Percentiles rank a stretch among this genome's conserved stretches.
Evolutionary conservation across 1,139 yeast genomes (phyloP).

Genomic region (Scheffersomyces cryptocercus): DNA sequence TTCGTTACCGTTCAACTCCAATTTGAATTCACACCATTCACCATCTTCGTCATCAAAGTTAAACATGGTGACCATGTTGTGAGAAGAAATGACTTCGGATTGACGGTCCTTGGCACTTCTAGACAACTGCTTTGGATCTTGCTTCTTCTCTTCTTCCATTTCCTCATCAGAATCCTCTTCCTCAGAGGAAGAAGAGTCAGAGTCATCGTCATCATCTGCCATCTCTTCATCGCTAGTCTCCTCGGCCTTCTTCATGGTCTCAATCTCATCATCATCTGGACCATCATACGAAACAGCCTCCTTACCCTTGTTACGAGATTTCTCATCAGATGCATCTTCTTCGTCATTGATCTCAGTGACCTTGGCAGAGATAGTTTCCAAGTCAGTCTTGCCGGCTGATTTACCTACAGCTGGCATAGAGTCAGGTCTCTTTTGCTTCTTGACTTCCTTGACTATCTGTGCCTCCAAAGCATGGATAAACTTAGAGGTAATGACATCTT

Average conservation of each 20-base stretch:
- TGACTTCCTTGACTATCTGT: conserved; percentile 76
- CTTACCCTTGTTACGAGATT: conserved; percentile 59
- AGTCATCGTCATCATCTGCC: conserved; percentile 39
- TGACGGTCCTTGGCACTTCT: conserved; percentile 81
- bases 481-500: conserved; percentile 59
- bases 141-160: conserved; percentile 23
- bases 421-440: conserved; percentile 68
- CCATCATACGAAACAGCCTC: conserved; percentile 93
- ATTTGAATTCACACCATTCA: conserved; percentile 88
- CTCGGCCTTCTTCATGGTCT: conserved; percentile 81
- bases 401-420: conserved; percentile 68
- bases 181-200: conserved; percentile 33
- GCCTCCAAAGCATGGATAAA: conserved; percentile 74
- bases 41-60: conserved; percentile 89
- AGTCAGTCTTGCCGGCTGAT: conserved; percentile 61
- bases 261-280: conserved; percentile 91
- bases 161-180: conserved; percentile 37
- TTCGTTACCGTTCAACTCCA: conserved; percentile 74
- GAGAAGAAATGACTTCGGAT: conserved; percentile 72
- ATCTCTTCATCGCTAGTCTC: conserved; percentile 66
- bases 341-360: conserved; percentile 27
- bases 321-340: conserved; percentile 60
- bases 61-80: conserved; percentile 72
- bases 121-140: conserved; percentile 34
- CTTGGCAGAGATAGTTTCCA: conserved; percentile 43